phyloP scores from a whole-genome alignment of 2,329 filamentous ascomycete species.

The Cadophora gregata region DNA sequence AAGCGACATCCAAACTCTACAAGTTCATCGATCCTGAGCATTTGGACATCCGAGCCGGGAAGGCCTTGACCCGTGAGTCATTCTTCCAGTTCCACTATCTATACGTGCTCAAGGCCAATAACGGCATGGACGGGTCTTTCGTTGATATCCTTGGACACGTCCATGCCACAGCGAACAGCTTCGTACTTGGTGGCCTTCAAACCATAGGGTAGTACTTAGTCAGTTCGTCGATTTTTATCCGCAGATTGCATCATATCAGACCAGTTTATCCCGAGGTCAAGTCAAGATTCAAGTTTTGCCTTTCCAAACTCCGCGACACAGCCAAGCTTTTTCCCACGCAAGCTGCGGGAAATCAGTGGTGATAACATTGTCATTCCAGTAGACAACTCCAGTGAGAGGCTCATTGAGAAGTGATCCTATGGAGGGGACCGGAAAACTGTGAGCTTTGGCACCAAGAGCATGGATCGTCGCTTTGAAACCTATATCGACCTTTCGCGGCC shows the following conservation, averaged over 20 bases:
- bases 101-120: slow-evolving; percentile 79
- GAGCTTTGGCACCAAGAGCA: slow-evolving; percentile 78
- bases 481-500: slow-evolving; percentile 75
- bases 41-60: slow-evolving; percentile 71
- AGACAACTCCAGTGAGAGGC: slow-evolving; percentile 80
- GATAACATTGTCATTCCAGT: slow-evolving; percentile 76
- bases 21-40: slow-evolving; percentile 82
- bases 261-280: not conserved
- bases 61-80: slow-evolving; percentile 71
- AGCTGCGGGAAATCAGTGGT: slow-evolving; percentile 75
- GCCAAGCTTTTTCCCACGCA: slow-evolving; percentile 78
- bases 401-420: slow-evolving; percentile 79
- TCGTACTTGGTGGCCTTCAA: slow-evolving; percentile 77
- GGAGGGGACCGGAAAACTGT: slow-evolving; percentile 73
- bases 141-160: slow-evolving; percentile 79
- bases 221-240: slow-evolving; percentile 83
- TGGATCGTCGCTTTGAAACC: slow-evolving; percentile 88
- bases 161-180: slow-evolving; percentile 81
- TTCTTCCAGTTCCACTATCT: slow-evolving; percentile 82
- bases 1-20: slow-evolving; percentile 83
- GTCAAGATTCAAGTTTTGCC: slow-evolving; percentile 40
- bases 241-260: not conserved
- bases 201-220: slow-evolving; percentile 78
- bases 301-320: slow-evolving; percentile 83
- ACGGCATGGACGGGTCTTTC: slow-evolving; percentile 75